Base-by-base conservation (phyloP, 176 grass and related monocot genomes). In the Phyllostachys edulis region DNA sequence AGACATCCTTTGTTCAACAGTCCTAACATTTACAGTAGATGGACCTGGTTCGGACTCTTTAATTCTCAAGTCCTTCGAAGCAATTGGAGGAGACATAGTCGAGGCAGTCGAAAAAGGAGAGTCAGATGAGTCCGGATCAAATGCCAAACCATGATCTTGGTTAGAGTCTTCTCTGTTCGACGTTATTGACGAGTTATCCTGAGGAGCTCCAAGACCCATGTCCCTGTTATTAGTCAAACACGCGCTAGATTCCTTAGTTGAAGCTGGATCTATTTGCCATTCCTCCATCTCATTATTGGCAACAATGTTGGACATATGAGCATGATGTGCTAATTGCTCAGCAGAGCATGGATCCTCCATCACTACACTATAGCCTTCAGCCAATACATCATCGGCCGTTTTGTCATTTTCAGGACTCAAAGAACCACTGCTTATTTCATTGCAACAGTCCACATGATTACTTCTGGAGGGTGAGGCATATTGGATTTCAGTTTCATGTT, bases 161-260 rank as follows among this genome's bases (percentile, higher is more conserved):
- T 85, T 85, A 78, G 88, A 84, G 36, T 87, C 69, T 83, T 89
- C 91, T 73, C 89, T 80, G 81, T 91, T 87, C 3, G 96, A 98
- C 13, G 93, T 91, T 79, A 96, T 89, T 45, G 94, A 93, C 39
- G 94, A 96, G 76, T 91, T 92, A 76, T 96, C 91, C 78, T 85
- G 88, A 77, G 69, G 94, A 67, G 78, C 84, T 59, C 75, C 88
- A 81, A 68, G 66, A 56, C 82, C 80, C 81, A 80, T 83, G 21
- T 95, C 88, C 32, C 81, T 86, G 68, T 69, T 89, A 85, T 56
- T 87, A 78, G 80, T 85, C 67, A 92, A 77, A 73, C 81, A 82
- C n/a, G 85, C 68, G 67, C 81, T 77, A 85, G 85, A 87, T 78
- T 90, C 67, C 65, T 90, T 80, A 20, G 76, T 65, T 74, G 80